Evolutionary conservation across 371 early-diverging fungal species (phyloP), one percentile per base, ranked within the genome.

Genomic region (Mortierella sp.): DNA sequence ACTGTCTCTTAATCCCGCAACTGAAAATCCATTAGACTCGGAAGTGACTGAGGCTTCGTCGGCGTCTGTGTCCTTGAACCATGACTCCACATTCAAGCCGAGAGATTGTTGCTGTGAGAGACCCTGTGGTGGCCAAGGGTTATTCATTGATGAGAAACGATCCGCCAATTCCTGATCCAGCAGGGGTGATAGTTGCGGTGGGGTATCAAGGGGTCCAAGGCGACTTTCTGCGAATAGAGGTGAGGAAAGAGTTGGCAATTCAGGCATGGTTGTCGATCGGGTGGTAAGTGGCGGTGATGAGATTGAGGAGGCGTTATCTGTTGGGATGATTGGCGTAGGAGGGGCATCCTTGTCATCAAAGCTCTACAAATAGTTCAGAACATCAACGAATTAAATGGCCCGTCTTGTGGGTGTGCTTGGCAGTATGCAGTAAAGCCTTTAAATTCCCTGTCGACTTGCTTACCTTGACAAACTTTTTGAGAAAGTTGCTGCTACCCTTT

Each of bases 291-390:
- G 60, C 13, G 61, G 40, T 45, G 51, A 45, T 47, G 57, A 40
- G 23, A 45, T 29, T 1, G 66, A 56, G 19, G 63, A 45, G 26
- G 60, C 28, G 58, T 31, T 42, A 23, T 61, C 35, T 19, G 71
- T 31, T n/a, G 64, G 64, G 19, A 54, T 26, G 6, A 31, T 32
- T 17, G 78, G 78, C 37, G 61, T 78, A 15, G 78, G 78, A 5
- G 78, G 78, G 7, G 78, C 78, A 43, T 78, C 78, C 59, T 64
- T 78, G 65, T 78, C 78, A 10, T 78, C 78, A 64, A 78, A 78
- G 19, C n/a, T 72, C 72, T 78, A 69, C 2, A n/a, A 31, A n/a
- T 47, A n/a, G 47, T n/a, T n/a, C 6, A n/a, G n/a, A 47, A 47
- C 17, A n/a, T 19, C 17, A 55, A 23, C 31, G 61, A 6, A 10